These are phyloP conservation scores for Trichoderma breve DNA, from an alignment of 2,329 filamentous ascomycete genomes.

Conservation along the genomic window DNA sequence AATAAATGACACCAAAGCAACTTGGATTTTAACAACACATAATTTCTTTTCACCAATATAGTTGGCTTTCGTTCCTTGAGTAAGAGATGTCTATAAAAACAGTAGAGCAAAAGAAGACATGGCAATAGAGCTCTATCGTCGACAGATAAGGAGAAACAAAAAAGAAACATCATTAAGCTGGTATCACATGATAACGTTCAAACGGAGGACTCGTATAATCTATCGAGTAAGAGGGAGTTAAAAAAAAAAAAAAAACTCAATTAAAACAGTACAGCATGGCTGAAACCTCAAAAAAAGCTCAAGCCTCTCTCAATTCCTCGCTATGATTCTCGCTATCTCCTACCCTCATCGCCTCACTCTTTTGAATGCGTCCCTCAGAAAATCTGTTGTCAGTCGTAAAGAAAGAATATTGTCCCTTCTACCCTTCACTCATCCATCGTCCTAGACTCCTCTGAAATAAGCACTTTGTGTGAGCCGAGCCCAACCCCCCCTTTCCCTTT, in stretches of 20 bases:
- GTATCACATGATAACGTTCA: neutral
- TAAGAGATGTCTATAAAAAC: neutral
- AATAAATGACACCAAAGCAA: neutral
- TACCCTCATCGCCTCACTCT: neutral
- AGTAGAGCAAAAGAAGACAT: neutral
- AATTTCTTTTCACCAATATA: neutral
- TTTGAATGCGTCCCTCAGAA: neutral
- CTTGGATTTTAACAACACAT: neutral
- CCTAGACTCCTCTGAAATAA: constrained; percentile 1
- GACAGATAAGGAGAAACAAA: neutral
- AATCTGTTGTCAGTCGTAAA: neutral
- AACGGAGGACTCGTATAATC: neutral
- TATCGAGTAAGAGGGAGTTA: neutral
- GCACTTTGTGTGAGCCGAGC: neutral
- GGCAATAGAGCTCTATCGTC: neutral
- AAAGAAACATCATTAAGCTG: neutral
- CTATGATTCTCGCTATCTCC: neutral
- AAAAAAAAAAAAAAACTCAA: neutral
- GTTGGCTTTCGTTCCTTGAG: neutral
- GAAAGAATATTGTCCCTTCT: neutral
- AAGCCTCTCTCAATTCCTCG: neutral
- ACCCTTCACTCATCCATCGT: neutral
- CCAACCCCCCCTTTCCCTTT: neutral
- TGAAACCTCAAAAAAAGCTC: neutral
- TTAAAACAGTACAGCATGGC: constrained; percentile 7